A percentile compares a stretch with the other conserved stretches of the same genome.
Evolutionary conservation across 1,284 basidiomycete species (phyloP).

Genomic region (Wallemia mellicola): DNA sequence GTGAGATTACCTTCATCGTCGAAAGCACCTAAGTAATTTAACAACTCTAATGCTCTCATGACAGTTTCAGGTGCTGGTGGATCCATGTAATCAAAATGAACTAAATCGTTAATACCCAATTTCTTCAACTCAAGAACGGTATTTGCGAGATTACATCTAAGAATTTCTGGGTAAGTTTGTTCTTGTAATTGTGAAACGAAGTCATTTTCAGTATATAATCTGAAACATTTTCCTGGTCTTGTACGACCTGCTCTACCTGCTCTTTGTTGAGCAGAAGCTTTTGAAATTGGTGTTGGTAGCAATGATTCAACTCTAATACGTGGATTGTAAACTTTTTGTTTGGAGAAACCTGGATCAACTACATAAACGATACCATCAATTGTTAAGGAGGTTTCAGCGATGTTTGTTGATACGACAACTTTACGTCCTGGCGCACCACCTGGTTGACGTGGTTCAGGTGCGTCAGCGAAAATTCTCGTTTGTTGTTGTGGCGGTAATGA

Average conservation of each 20-base stretch:
- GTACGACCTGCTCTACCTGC: conserved; percentile 91
- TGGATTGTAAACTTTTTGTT: conserved; percentile 92
- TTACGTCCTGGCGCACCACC: conserved; percentile 66
- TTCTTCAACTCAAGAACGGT: conserved; percentile 83
- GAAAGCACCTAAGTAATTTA: conserved; percentile 73
- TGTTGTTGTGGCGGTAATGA: conserved; percentile 76
- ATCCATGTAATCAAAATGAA: conserved; percentile 61
- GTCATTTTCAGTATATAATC: conserved; percentile 88
- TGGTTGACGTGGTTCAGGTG: conserved; percentile 31
- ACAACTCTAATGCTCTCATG: conserved; percentile 82
- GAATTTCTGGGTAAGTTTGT: conserved; percentile 84
- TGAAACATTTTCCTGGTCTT: conserved; percentile 84
- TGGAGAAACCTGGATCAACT: conserved; percentile 88
- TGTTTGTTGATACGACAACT: conserved; percentile 84
- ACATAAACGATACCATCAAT: conserved; percentile 98
- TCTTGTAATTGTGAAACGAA: conserved; percentile 86
- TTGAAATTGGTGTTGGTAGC: conserved; percentile 79
- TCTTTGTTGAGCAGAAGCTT: conserved; percentile 81
- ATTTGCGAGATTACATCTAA: conserved; percentile 39
- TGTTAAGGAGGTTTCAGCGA: conserved; percentile 89
- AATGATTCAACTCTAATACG: conserved; percentile 84
- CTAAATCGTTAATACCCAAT: conserved; percentile 29
- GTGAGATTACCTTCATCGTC: conserved; percentile 88
- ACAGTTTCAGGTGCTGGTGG: conserved; percentile 89
- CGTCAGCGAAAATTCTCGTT: conserved; percentile 73